Evolutionary conservation across 495 filamentous ascomycete genomes (phyloP).

Genomic region (Tuber aestivum): DNA sequence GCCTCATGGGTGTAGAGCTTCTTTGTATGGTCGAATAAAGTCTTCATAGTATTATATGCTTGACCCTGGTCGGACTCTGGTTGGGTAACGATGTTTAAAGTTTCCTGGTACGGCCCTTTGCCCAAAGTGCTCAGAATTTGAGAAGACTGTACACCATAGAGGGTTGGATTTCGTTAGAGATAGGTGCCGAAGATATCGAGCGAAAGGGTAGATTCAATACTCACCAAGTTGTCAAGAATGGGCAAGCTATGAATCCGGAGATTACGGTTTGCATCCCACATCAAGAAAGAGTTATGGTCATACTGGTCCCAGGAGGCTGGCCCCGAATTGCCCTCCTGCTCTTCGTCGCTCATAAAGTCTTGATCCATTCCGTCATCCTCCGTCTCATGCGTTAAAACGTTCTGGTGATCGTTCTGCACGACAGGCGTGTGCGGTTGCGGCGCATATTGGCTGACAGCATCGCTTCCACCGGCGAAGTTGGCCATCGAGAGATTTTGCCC

Average conservation of each 20-base stretch:
- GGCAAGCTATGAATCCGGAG: constrained; percentile 64
- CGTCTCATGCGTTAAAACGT: constrained; percentile 17
- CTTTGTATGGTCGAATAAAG: constrained; percentile 74
- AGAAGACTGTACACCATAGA: constrained; percentile 50
- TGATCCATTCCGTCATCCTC: constrained; percentile 36
- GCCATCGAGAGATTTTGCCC: constrained; percentile 22
- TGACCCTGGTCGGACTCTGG: constrained; percentile 68
- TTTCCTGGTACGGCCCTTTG: constrained; percentile 63
- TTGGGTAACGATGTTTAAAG: constrained; percentile 65
- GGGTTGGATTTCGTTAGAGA: constrained; percentile 13
- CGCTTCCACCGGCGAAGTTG: constrained; percentile 10
- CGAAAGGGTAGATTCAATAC: constrained; percentile 20
- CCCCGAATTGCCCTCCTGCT: constrained; percentile 32
- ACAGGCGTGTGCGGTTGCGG: constrained; percentile 29
- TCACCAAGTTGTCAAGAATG: constrained; percentile 66
- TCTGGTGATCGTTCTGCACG: constrained; percentile 21
- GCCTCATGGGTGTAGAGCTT: constrained; percentile 67
- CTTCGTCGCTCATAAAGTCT: constrained; percentile 37
- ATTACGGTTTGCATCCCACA: constrained; percentile 47
- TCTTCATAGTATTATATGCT: constrained; percentile 72
- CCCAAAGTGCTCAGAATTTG: constrained; percentile 67
- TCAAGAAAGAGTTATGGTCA: constrained; percentile 27
- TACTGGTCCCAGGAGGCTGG: constrained; percentile 17
- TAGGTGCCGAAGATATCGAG: neutral
- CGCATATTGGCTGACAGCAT: constrained; percentile 23